Evolutionary conservation across 179 eudicot species (phyloP).

Genomic region (Camellia oleifera): DNA sequence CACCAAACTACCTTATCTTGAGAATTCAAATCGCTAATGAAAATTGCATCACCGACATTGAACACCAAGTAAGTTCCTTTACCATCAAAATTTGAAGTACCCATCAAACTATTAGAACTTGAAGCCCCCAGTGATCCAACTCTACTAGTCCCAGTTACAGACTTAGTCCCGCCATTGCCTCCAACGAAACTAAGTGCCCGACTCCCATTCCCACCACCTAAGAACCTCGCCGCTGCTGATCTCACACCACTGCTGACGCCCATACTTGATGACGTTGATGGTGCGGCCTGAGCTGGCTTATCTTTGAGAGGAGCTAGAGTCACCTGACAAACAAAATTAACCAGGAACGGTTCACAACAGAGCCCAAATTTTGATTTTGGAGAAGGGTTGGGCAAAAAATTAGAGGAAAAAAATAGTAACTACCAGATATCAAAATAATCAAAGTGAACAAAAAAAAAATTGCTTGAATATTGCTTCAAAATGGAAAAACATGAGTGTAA

Average conservation of each 20-base stretch:
- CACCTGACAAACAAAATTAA: constrained; percentile 44
- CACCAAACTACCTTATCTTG: constrained; percentile 71
- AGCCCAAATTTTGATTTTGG: background rate
- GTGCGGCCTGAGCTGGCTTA: constrained; percentile 42
- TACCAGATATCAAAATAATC: background rate
- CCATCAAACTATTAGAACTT: constrained; percentile 38
- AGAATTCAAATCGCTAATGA: constrained; percentile 74
- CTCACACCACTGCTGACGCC: constrained; percentile 78
- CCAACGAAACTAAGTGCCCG: constrained; percentile 74
- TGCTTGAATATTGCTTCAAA: background rate
- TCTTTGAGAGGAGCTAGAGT: constrained; percentile 82
- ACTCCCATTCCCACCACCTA: constrained; percentile 67
- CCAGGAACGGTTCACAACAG: background rate
- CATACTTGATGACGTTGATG: constrained; percentile 53
- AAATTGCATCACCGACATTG: constrained; percentile 87
- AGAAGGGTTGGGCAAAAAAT: background rate
- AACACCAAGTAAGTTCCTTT: constrained; percentile 85
- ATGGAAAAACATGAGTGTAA: background rate
- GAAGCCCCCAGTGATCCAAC: constrained; percentile 60
- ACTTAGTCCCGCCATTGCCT: constrained; percentile 36
- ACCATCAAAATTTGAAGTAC: constrained; percentile 68
- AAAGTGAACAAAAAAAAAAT: too few relatives aligned
- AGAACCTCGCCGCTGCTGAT: constrained; percentile 81
- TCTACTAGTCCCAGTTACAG: constrained; percentile 68
- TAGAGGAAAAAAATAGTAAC: background rate